Evolutionary conservation across 768 basidiomycete genomes (phyloP).

Genomic region (Leccinellum rugosiceps): DNA sequence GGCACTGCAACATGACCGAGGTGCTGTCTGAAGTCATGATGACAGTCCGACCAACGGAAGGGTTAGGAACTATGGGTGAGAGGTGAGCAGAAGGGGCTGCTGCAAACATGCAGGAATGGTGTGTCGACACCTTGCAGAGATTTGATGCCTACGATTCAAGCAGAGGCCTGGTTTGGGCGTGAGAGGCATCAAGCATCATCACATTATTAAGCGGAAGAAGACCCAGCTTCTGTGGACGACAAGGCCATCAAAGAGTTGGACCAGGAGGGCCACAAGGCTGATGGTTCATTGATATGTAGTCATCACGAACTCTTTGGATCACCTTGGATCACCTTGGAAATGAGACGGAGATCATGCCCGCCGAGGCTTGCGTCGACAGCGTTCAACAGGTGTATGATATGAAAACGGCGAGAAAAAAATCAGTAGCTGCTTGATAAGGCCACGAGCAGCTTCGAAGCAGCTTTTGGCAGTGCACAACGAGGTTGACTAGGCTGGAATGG

Average conservation of each 20-base stretch:
- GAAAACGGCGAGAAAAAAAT: neutral
- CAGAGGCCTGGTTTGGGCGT: conserved; percentile 1
- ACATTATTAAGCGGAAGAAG: conserved; percentile 8
- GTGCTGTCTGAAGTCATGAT: conserved; percentile 1
- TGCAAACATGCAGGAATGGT: conserved; percentile 25
- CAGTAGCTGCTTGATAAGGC: neutral
- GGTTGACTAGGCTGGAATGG: neutral
- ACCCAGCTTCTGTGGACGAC: neutral
- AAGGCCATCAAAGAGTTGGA: neutral
- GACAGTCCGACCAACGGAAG: neutral
- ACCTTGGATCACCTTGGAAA: neutral
- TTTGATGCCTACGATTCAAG: conserved; percentile 4
- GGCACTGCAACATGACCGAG: neutral
- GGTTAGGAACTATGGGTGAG: neutral
- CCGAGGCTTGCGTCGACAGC: neutral
- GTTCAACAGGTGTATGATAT: neutral
- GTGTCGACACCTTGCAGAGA: conserved; percentile 11
- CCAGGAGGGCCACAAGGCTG: conserved; percentile 9
- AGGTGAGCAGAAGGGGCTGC: neutral
- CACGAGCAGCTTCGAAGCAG: neutral
- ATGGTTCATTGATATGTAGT: neutral
- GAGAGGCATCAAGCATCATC: conserved; percentile 7
- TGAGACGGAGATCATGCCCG: neutral
- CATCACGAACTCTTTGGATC: neutral
- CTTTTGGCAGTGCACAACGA: neutral